phyloP scores from a whole-genome alignment of 2,329 filamentous ascomycete species.

The Cordyceps cateniannulata region DNA sequence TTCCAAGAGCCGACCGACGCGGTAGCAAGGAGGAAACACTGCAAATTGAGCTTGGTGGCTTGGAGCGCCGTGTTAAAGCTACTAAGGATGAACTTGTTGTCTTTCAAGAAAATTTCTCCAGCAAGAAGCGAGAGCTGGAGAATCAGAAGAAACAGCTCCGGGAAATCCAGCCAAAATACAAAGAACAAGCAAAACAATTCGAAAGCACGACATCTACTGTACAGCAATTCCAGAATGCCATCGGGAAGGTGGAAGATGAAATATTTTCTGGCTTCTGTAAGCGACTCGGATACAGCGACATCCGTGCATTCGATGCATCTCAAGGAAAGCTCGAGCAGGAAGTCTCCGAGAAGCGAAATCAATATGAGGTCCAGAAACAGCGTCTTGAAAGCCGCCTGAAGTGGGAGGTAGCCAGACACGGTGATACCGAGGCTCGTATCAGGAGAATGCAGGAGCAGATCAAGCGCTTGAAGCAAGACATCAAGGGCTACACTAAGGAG shows the following conservation, averaged over 20 bases:
- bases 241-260: conserved; percentile 79
- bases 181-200: conserved; percentile 64
- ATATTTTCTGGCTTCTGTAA: conserved; percentile 82
- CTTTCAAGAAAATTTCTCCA: conserved; percentile 74
- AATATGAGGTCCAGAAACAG: conserved; percentile 80
- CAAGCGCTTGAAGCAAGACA: conserved; percentile 59
- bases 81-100: conserved; percentile 70
- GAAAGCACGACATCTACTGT: conserved; percentile 48
- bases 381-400: conserved; percentile 57
- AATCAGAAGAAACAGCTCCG: conserved; percentile 66
- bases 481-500: conserved; percentile 63
- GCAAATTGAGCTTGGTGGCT: conserved; percentile 68
- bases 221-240: conserved; percentile 51
- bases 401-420: conserved; percentile 48
- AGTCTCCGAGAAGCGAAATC: conserved; percentile 75
- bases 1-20: conserved; percentile 73
- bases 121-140: conserved; percentile 76
- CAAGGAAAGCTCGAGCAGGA: conserved; percentile 91
- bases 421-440: conserved; percentile 61
- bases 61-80: conserved; percentile 69
- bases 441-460: conserved; percentile 60
- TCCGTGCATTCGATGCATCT: conserved; percentile 88
- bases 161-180: conserved; percentile 71
- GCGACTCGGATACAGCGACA: conserved; percentile 78
- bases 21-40: conserved; percentile 74